Conservation (phyloP, 768 basidiomycete species). For the Trametes cinnabarina region DNA sequence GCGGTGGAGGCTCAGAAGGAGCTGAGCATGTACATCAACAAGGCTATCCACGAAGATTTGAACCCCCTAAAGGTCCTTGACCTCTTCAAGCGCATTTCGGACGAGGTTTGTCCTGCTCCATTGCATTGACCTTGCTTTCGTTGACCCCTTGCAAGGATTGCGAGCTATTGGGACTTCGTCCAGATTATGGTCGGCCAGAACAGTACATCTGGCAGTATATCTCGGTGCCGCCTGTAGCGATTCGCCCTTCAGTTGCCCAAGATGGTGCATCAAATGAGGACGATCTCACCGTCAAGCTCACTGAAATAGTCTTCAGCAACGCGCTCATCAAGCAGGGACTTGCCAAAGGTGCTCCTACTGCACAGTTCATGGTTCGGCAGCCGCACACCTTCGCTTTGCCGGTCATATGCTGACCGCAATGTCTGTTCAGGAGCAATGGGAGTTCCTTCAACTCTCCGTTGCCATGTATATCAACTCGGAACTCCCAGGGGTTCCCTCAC, state of each 20-base stretch:
- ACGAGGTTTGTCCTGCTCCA: conserved; percentile 51
- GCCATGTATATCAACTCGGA: conserved; percentile 99
- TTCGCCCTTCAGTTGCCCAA: conserved; percentile 94
- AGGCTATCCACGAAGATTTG: conserved; percentile 87
- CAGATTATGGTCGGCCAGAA: conserved; percentile 87
- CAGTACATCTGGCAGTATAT: conserved; percentile 99
- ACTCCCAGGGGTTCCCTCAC: conserved; percentile 86
- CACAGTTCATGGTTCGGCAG: conserved; percentile 94
- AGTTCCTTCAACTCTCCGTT: conserved; percentile 89
- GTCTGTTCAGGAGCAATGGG: conserved; percentile 88
- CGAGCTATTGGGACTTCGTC: conserved; percentile 88
- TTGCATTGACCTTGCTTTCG: not conserved
- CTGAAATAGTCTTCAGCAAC: conserved; percentile 95
- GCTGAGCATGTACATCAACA: conserved; percentile 77
- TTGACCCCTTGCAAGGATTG: conserved; percentile 62
- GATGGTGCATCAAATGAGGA: conserved; percentile 99
- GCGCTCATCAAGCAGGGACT: conserved; percentile 89
- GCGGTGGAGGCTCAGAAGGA: conserved; percentile 89
- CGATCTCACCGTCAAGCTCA: conserved; percentile 94
- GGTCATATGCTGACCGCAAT: not conserved
- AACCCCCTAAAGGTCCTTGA: conserved; percentile 93
- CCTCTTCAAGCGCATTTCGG: conserved; percentile 87
- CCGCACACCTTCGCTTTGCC: too few species aligned
- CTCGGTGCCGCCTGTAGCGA: conserved; percentile 96
- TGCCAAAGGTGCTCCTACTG: conserved; percentile 81